These are phyloP conservation scores for Gossypium gossypioides DNA, from an alignment of 441 rosid genomes.

Conservation along the genomic window DNA sequence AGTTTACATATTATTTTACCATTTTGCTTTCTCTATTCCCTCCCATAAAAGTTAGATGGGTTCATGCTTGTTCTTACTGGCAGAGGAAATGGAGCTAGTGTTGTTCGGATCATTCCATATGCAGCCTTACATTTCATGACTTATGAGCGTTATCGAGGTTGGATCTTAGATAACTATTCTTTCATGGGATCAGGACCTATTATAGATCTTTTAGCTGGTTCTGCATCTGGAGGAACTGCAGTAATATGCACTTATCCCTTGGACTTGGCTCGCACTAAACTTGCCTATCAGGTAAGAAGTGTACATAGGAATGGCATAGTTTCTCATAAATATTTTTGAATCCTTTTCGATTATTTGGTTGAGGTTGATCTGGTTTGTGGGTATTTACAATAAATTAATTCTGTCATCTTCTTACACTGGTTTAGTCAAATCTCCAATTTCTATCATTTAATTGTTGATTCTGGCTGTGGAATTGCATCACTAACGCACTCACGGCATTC, in stretches of 20 bases:
- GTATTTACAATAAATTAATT: neutral
- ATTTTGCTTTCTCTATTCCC: neutral
- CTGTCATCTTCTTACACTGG: neutral
- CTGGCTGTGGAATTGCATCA: neutral
- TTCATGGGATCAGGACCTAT: slow-evolving; percentile 75
- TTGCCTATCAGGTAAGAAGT: slow-evolving; percentile 78
- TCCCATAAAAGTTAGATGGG: slow-evolving; percentile 3
- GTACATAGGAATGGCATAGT: neutral
- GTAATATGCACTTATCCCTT: slow-evolving; percentile 89
- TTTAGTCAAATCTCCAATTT: neutral
- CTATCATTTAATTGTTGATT: neutral
- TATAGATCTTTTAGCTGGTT: slow-evolving; percentile 88
- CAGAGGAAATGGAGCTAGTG: slow-evolving; percentile 96
- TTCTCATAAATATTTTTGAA: slow-evolving; percentile 2
- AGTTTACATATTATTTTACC: slow-evolving; percentile 19
- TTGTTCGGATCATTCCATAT: slow-evolving; percentile 82
- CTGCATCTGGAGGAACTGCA: slow-evolving; percentile 92
- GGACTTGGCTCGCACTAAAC: slow-evolving; percentile 90
- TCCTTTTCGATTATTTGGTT: slow-evolving; percentile 7
- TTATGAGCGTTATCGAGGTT: slow-evolving; percentile 82
- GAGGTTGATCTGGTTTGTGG: neutral
- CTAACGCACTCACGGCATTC: neutral
- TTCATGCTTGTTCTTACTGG: slow-evolving; percentile 16
- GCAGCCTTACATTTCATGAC: slow-evolving; percentile 96
- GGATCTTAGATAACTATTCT: slow-evolving; percentile 61